A percentile compares a stretch with the other conserved stretches of the same genome.
These are phyloP conservation scores for Phytophthora boehmeriae DNA, from an alignment of 352 stramenopile species.

Conservation along the genomic window DNA sequence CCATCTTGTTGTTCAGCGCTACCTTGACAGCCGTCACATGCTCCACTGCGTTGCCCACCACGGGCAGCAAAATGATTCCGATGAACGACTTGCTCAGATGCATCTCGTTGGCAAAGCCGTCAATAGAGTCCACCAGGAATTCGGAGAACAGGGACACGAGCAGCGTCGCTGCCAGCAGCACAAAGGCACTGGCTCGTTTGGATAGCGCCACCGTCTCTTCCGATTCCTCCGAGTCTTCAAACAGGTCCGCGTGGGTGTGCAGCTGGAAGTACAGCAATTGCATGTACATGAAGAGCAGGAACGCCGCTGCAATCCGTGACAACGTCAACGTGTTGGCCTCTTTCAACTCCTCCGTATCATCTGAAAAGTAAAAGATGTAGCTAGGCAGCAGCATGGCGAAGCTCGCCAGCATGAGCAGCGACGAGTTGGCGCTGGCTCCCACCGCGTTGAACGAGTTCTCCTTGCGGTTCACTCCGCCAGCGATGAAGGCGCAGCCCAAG, in stretches of 20 bases:
- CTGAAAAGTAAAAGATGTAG: conserved; percentile 90
- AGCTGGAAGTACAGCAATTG: conserved; percentile 97
- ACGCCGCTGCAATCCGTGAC: conserved; percentile 80
- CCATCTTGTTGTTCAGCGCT: conserved; percentile 98
- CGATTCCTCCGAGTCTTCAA: conserved; percentile 61
- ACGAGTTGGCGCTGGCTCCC: conserved; percentile 93
- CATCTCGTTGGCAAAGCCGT: conserved; percentile 71
- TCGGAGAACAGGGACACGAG: conserved; percentile 95
- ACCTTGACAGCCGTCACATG: conserved; percentile 97
- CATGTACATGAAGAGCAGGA: conserved; percentile 93
- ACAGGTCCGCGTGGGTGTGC: conserved; percentile 94
- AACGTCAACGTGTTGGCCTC: conserved; percentile 76
- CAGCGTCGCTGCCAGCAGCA: conserved; percentile 89
- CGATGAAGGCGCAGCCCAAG: conserved; percentile 96
- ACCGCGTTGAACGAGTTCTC: conserved; percentile 94
- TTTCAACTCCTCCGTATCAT: conserved; percentile 73
- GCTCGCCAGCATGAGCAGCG: conserved; percentile 93
- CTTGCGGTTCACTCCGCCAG: conserved; percentile 80
- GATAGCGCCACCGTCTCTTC: conserved; percentile 88
- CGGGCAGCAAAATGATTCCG: conserved; percentile 96
- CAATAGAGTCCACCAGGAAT: conserved; percentile 88
- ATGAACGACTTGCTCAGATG: conserved; percentile 88
- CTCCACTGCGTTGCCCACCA: conserved; percentile 98
- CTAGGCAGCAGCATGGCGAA: conserved; percentile 94
- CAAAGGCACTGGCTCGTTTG: conserved; percentile 69